phyloP scores from a whole-genome alignment of 2,329 filamentous ascomycete species.

The Zymoseptoria crescenta region DNA sequence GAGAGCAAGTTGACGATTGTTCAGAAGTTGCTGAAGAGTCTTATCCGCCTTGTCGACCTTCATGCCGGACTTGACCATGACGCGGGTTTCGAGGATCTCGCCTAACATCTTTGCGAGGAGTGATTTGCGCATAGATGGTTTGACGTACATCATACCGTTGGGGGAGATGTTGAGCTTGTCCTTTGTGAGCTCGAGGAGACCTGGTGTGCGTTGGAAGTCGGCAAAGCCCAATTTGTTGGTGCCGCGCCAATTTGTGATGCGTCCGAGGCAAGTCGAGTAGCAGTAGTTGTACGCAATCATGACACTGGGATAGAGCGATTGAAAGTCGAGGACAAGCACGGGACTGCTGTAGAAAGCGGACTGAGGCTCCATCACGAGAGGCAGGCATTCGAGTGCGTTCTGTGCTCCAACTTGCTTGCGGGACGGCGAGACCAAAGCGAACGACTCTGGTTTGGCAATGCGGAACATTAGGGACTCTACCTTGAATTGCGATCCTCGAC shows the following conservation, averaged over 20 bases:
- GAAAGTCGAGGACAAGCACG: conserved; percentile 85
- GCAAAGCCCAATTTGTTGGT: conserved; percentile 91
- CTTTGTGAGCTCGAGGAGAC: conserved; percentile 68
- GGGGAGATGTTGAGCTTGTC: conserved; percentile 87
- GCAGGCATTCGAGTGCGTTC: conserved; percentile 88
- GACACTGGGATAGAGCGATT: conserved; percentile 90
- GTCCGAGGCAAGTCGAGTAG: conserved; percentile 90
- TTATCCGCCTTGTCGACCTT: conserved; percentile 86
- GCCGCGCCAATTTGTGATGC: conserved; percentile 80
- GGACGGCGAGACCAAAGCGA: conserved; percentile 80
- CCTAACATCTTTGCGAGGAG: conserved; percentile 92
- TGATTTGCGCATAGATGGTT: conserved; percentile 76
- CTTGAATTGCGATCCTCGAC: conserved; percentile 92
- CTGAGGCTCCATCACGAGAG: conserved; percentile 94
- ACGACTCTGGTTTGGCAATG: conserved; percentile 95
- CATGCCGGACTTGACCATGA: conserved; percentile 98
- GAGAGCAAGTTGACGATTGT: conserved; percentile 87
- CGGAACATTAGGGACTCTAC: conserved; percentile 98
- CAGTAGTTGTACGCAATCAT: conserved; percentile 99
- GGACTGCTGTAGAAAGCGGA: conserved; percentile 91
- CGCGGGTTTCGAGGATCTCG: conserved; percentile 88
- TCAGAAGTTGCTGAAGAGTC: conserved; percentile 73
- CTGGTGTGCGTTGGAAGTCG: conserved; percentile 70
- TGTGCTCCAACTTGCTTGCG: conserved; percentile 87
- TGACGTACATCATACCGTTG: conserved; percentile 94